phyloP scores from a whole-genome alignment of 2,329 filamentous ascomycete species.

The Ceratocystis cubensis region DNA sequence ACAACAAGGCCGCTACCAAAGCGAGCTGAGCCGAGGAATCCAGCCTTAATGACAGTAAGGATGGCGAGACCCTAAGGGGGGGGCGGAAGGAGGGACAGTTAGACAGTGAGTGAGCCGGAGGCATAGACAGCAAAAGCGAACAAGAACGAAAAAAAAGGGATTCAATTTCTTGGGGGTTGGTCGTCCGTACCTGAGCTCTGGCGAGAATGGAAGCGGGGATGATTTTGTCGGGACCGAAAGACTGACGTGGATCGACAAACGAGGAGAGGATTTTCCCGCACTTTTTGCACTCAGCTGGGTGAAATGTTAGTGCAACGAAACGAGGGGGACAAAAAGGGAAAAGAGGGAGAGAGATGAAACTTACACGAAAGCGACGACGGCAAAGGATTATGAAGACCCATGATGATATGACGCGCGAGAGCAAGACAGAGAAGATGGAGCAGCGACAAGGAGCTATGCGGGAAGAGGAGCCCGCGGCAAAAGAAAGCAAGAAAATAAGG shows the following conservation, averaged over 20 bases:
- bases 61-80: conserved; percentile 57
- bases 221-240: conserved; percentile 92
- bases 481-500: background rate
- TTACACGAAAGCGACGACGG: conserved; percentile 56
- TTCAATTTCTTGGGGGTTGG: background rate
- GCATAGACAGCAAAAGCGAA: background rate
- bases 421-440: background rate
- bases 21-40: conserved; percentile 69
- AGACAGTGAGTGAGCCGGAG: background rate
- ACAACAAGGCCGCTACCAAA: conserved; percentile 76
- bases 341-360: conserved; percentile 27
- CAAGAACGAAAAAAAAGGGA: background rate
- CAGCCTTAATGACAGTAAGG: conserved; percentile 75
- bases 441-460: background rate
- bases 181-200: conserved; percentile 71
- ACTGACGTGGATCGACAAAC: conserved; percentile 84
- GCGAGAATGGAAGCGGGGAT: conserved; percentile 84
- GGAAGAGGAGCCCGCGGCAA: background rate
- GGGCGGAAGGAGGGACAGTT: background rate
- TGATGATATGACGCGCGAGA: conserved; percentile 25
- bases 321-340: background rate
- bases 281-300: conserved; percentile 88
- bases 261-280: conserved; percentile 89
- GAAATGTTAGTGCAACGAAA: background rate
- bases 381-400: conserved; percentile 55